Evolutionary conservation across 2,329 filamentous ascomycete genomes (phyloP), one percentile per base, ranked within the genome.

Genomic region (Calonectria ilicicola): DNA sequence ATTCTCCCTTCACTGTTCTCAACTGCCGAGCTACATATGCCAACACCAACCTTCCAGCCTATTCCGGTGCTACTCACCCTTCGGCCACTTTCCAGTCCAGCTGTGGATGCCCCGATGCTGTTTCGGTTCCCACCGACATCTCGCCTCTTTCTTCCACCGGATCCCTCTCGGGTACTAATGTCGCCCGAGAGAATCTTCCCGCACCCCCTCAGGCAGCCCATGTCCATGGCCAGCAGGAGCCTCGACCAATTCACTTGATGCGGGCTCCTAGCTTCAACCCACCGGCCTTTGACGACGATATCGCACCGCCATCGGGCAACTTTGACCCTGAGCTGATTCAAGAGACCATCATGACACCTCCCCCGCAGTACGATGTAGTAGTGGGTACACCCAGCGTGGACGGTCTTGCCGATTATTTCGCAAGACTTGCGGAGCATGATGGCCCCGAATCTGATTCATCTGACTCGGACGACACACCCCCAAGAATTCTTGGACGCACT

Each of bases 21-120:
- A 96, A 96, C 74, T 98, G 96, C 85, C 94, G 94, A 74, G 95
- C 96, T n/a, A 97, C 95, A 0, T 94, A 97, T 82, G 93, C 94
- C 63, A 98, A 98, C 83, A 98, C 94, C 29, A 92, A 92, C 15
- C 89, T 98, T 14, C 96, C 96, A 0, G 93, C 94, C 19, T 98
- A 98, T 82, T 85, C 86, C 8, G 86, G 87, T 26, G 81, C 83
- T 5, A 92, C 91, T 10, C 89, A 85, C 69, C 77, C 86, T 86
- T 67, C 88, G 81, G 38, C 86, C 82, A 76, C 80, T 4, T 82
- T 78, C 56, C 87, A 90, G 49, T 81, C 87, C 51, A 82, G 88
- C 66, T 87, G 90, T 81, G 85, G 92, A 79, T 91, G 90, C 74
- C 85, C 90, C 75, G 87, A 93, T 84, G 74, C 84, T 72, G 72